These are phyloP conservation scores for Lepraria neglecta DNA, from an alignment of 495 filamentous ascomycete species.

Conservation along the genomic window DNA sequence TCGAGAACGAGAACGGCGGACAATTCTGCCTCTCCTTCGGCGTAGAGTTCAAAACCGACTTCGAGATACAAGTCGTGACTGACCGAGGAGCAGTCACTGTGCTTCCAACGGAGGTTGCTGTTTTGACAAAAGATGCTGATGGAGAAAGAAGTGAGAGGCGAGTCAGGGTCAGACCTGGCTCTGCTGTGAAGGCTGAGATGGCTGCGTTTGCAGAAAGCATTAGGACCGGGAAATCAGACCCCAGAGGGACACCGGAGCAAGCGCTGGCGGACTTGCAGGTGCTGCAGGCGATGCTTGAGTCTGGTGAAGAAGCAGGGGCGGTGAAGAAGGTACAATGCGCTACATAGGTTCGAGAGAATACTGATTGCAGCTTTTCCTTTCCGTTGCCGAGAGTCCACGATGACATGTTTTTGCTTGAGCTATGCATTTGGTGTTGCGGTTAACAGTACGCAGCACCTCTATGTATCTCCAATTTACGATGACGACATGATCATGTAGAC, in stretches of 20 bases:
- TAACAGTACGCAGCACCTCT: no score
- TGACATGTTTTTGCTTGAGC: no score
- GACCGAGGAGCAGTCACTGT: constrained; percentile 20
- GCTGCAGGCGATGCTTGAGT: constrained; percentile 21
- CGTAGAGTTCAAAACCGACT: constrained; percentile 13
- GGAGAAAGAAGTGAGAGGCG: neutral
- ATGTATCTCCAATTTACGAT: no score
- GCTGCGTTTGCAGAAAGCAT: constrained; percentile 23
- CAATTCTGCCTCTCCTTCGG: constrained; percentile 21
- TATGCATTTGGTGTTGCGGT: no score
- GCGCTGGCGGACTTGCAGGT: constrained; percentile 20
- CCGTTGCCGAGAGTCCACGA: no score
- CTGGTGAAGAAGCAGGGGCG: constrained; percentile 18
- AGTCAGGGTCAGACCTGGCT: constrained; percentile 5
- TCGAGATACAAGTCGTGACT: constrained; percentile 17
- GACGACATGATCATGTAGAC: no score
- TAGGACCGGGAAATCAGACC: neutral
- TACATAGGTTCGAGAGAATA: no score
- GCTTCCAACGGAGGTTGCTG: constrained; percentile 1
- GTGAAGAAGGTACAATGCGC: neutral
- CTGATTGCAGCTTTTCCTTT: no score
- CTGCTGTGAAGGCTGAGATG: constrained; percentile 12
- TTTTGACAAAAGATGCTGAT: constrained; percentile 3
- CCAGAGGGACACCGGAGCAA: constrained; percentile 17
- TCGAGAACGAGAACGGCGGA: constrained; percentile 19